Evolutionary conservation across 345 rosid species (phyloP).

Genomic region (Garcia nutans): DNA sequence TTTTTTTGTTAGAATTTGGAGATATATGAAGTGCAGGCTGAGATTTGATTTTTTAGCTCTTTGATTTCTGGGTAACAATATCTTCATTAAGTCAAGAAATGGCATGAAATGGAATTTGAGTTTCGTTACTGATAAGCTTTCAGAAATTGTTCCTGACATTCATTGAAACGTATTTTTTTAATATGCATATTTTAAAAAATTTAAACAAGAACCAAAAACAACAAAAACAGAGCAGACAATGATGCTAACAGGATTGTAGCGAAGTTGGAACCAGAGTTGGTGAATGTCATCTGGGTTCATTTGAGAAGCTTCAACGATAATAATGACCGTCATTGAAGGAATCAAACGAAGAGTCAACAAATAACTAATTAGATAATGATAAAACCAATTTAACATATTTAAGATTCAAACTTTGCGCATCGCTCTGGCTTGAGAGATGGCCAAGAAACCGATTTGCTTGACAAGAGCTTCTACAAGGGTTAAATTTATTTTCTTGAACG

Average conservation of each 20-base stretch:
- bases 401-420: conserved; percentile 85
- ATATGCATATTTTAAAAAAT: no score
- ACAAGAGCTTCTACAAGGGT: conserved; percentile 58
- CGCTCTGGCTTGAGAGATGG: conserved; percentile 59
- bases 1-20: no score
- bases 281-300: conserved; percentile 58
- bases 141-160: no score
- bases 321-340: conserved; percentile 61
- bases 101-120: no score
- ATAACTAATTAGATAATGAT: conserved; percentile 69
- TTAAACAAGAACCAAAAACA: conserved; percentile 56
- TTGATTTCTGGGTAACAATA: no score
- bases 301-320: conserved; percentile 56
- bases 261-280: conserved; percentile 80
- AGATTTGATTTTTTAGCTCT: no score
- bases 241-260: conserved; percentile 71
- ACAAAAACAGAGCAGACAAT: conserved; percentile 59
- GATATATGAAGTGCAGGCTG: no score
- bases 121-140: no score
- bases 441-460: conserved; percentile 57
- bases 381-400: conserved; percentile 88
- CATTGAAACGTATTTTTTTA: no score
- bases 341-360: conserved; percentile 66
- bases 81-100: no score
- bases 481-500: conserved; percentile 49